Percentiles rank a stretch among this genome's conserved stretches.
Conservation (phyloP, 257 asterid species). For the Nicotiana knightiana region DNA sequence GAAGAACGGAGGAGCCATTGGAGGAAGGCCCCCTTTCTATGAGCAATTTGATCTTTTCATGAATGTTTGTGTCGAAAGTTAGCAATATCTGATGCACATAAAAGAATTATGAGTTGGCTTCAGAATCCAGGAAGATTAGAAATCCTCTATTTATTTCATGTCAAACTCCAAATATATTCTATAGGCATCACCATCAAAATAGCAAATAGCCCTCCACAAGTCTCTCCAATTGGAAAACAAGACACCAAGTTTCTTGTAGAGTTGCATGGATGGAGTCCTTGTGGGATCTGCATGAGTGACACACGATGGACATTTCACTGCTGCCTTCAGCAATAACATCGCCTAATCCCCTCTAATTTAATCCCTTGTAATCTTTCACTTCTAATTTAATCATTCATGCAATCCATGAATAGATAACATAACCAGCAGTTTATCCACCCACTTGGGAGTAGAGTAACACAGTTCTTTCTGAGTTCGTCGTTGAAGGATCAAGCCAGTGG, state of each 20-base stretch:
- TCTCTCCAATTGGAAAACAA: neutral
- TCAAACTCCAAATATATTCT: neutral
- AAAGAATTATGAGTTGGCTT: neutral
- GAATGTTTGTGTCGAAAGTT: neutral
- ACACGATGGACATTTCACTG: neutral
- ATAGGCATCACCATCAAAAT: neutral
- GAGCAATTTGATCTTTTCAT: neutral
- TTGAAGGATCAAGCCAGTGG: constrained; percentile 63
- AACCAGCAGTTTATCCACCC: constrained; percentile 61
- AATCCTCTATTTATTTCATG: neutral
- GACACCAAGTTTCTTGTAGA: neutral
- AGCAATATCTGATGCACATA: neutral
- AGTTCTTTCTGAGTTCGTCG: constrained; percentile 53
- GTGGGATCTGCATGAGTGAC: neutral
- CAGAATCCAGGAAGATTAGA: neutral
- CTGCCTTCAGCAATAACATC: neutral
- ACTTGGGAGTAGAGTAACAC: constrained; percentile 44
- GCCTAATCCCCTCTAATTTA: neutral
- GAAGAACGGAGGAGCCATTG: neutral
- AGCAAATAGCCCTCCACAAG: neutral
- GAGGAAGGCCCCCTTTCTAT: neutral
- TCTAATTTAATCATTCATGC: constrained; percentile 76
- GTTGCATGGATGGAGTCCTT: neutral
- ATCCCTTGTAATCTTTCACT: constrained; percentile 12
- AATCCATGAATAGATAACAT: constrained; percentile 74